A percentile compares a stretch with the other conserved stretches of the same genome.
Conservation (phyloP, 306 rosid genomes). For the Heteromeles arbutifolia region DNA sequence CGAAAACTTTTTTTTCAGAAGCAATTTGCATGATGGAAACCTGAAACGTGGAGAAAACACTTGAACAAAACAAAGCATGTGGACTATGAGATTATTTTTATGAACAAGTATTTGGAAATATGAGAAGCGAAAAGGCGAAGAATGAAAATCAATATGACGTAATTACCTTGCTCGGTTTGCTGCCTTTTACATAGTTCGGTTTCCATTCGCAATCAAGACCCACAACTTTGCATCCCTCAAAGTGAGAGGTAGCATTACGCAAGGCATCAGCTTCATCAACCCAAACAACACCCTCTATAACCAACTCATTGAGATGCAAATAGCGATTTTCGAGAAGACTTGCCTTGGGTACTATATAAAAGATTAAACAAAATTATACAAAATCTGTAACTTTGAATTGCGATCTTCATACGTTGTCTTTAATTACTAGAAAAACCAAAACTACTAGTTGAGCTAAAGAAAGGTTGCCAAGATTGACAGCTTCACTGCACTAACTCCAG, state of each 20-base stretch:
- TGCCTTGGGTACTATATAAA: constrained; percentile 50
- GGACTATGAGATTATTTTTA: background rate
- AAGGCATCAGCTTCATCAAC: constrained; percentile 67
- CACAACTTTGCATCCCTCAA: constrained; percentile 73
- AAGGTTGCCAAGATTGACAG: background rate
- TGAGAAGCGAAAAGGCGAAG: background rate
- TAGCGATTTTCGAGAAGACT: constrained; percentile 44
- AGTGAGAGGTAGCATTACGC: constrained; percentile 49
- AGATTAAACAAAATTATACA: background rate
- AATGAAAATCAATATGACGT: background rate
- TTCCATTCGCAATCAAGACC: constrained; percentile 99
- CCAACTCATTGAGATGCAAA: constrained; percentile 62
- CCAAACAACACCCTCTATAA: constrained; percentile 57
- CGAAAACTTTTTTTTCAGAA: constrained; percentile 62
- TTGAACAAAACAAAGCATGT: background rate
- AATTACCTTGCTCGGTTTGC: constrained; percentile 77
- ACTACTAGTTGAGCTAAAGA: background rate
- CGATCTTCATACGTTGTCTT: background rate
- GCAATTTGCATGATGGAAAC: constrained; percentile 97
- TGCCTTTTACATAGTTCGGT: constrained; percentile 73
- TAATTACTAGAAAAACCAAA: background rate
- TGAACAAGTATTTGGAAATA: background rate
- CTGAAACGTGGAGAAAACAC: constrained; percentile 43
- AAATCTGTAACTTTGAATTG: constrained; percentile 4
- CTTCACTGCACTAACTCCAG: background rate